These are phyloP conservation scores for Starmera stellimalicola DNA, from an alignment of 1,139 yeast genomes.

Conservation along the genomic window DNA sequence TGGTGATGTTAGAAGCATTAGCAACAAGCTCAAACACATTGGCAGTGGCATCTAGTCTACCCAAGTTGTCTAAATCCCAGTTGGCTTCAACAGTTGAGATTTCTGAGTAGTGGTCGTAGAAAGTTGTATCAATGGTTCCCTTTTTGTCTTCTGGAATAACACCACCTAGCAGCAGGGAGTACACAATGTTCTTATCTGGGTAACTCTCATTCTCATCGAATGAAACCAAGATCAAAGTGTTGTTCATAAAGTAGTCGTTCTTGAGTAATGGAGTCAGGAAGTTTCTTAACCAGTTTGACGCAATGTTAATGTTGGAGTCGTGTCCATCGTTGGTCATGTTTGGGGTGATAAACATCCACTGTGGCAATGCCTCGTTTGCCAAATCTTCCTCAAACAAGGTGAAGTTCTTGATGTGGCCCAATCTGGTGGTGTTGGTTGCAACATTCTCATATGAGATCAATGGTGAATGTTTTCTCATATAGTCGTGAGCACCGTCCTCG, in stretches of 20 bases:
- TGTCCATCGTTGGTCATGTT: conserved; percentile 43
- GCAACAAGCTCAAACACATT: conserved; percentile 35
- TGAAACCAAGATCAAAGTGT: conserved; percentile 33
- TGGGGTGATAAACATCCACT: conserved; percentile 40
- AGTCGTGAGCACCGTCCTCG: conserved; percentile 33
- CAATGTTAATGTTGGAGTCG: conserved; percentile 32
- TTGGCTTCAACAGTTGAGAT: conserved; percentile 36
- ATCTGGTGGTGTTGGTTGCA: conserved; percentile 23
- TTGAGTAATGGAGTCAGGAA: conserved; percentile 32
- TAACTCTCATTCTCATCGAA: conserved; percentile 38
- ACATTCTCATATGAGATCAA: conserved; percentile 31
- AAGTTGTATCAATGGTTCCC: conserved; percentile 34
- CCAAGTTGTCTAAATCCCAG: conserved; percentile 36
- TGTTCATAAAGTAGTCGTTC: conserved; percentile 34
- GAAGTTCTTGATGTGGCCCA: conserved; percentile 34
- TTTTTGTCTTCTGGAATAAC: conserved; percentile 29
- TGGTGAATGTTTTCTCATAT: conserved; percentile 42
- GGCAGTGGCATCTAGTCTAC: conserved; percentile 38
- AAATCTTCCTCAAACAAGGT: conserved; percentile 32
- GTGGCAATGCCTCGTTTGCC: conserved; percentile 31
- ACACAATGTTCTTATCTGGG: conserved; percentile 32
- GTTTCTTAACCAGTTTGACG: conserved; percentile 34
- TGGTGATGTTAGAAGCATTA: conserved; percentile 24
- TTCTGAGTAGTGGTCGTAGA: conserved; percentile 40
- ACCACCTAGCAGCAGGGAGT: conserved; percentile 34